Percentiles rank a stretch among this genome's conserved stretches.
Conservation (phyloP, 306 rosid species). For the Rosa lucieae region DNA sequence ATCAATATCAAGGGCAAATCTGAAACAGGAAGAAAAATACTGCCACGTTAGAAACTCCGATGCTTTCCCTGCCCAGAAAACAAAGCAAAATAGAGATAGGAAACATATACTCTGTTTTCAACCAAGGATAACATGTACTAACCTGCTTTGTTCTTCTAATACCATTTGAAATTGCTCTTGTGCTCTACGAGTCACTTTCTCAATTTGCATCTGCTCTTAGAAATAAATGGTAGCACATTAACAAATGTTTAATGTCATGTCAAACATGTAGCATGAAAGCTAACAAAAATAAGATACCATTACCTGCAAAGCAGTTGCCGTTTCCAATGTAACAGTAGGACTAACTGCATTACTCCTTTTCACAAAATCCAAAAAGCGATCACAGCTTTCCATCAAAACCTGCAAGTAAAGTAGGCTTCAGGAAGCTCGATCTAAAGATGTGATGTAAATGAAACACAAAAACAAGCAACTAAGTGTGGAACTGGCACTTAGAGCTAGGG, state of each 20-base stretch:
- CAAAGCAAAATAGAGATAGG: not conserved
- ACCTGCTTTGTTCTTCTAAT: constrained; percentile 95
- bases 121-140: not conserved
- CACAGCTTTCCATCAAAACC: constrained; percentile 83
- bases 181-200: constrained; percentile 91
- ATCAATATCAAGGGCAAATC: constrained; percentile 95
- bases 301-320: constrained; percentile 97
- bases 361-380: constrained; percentile 79
- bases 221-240: constrained; percentile 18
- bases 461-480: too few species aligned
- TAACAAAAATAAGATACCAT: constrained; percentile 16
- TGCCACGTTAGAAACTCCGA: constrained; percentile 13
- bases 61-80: constrained; percentile 4
- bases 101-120: not conserved
- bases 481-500: too few species aligned
- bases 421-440: constrained; percentile 1
- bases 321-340: constrained; percentile 89
- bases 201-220: constrained; percentile 72
- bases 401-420: constrained; percentile 31
- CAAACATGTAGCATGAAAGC: constrained; percentile 4
- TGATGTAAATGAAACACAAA: too few species aligned
- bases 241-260: not conserved
- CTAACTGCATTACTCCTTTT: constrained; percentile 92
- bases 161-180: constrained; percentile 96
- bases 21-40: constrained; percentile 44